phyloP scores from a whole-genome alignment of 1,284 basidiomycete genomes.

The Irpex lacteus region DNA sequence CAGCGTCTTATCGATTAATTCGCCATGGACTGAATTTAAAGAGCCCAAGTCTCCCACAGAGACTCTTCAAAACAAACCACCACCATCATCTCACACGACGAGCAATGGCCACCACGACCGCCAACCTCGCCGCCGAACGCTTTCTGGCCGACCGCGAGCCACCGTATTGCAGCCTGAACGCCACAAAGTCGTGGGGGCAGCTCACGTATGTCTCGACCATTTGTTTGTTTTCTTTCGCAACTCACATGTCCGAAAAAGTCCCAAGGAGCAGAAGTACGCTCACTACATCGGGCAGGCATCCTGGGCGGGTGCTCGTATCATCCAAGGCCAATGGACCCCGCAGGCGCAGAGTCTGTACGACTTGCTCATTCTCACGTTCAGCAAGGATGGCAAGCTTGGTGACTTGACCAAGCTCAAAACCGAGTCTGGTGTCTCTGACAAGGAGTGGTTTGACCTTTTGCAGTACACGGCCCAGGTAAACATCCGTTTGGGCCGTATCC shows the following conservation, averaged over 20 bases:
- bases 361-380: conserved; percentile 67
- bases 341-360: conserved; percentile 63
- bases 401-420: conserved; percentile 54
- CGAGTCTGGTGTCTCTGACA: conserved; percentile 48
- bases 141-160: conserved; percentile 69
- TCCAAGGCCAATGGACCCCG: conserved; percentile 79
- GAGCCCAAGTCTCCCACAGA: background rate
- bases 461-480: conserved; percentile 73
- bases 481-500: conserved; percentile 1
- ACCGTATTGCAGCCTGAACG: conserved; percentile 67
- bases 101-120: conserved; percentile 26
- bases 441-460: conserved; percentile 67
- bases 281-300: conserved; percentile 67
- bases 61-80: conserved; percentile 1
- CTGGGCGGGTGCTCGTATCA: conserved; percentile 81
- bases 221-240: background rate
- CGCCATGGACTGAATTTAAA: background rate
- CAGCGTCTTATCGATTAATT: background rate
- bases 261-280: conserved; percentile 74
- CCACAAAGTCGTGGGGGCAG: conserved; percentile 62
- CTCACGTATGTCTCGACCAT: conserved; percentile 46
- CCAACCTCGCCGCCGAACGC: conserved; percentile 44
- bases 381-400: conserved; percentile 52
- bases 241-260: conserved; percentile 34
- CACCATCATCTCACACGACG: conserved; percentile 2